A percentile compares a stretch with the other conserved stretches of the same genome.
Evolutionary conservation across 257 asterid species (phyloP).

Genomic region (Capsicum baccatum): DNA sequence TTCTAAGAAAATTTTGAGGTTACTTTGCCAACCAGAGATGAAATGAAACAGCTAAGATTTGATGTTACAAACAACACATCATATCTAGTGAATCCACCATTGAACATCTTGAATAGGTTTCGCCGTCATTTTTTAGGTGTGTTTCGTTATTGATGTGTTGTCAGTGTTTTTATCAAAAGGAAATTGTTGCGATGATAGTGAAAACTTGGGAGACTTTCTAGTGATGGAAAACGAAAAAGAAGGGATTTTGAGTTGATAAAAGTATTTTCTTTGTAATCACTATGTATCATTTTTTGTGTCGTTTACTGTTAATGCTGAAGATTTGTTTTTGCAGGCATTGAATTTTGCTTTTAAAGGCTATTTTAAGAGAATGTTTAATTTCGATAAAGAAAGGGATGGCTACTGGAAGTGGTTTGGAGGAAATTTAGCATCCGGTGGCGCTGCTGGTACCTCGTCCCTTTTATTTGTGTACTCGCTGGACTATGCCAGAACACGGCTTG

Average conservation of each 20-base stretch:
- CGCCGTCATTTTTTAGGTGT: background rate
- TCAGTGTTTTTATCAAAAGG: background rate
- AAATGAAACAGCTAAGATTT: background rate
- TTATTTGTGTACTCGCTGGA: conserved; percentile 34
- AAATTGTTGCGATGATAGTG: background rate
- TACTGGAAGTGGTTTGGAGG: conserved; percentile 44
- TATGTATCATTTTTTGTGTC: background rate
- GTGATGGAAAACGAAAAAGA: background rate
- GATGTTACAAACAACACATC: background rate
- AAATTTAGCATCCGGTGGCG: conserved; percentile 39
- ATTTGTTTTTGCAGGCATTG: conserved; percentile 30
- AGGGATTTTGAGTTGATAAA: background rate
- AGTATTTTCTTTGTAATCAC: no score
- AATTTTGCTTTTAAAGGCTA: conserved; percentile 26
- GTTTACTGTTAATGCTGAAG: background rate
- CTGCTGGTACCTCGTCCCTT: conserved; percentile 36
- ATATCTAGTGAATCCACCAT: background rate
- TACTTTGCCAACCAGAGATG: background rate
- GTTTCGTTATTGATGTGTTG: no score
- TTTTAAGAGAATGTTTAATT: conserved; percentile 35
- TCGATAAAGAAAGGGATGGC: conserved; percentile 38
- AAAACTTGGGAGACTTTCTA: background rate
- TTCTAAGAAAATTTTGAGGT: background rate
- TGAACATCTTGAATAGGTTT: background rate
- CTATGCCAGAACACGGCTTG: conserved; percentile 34